Percentiles rank a stretch among this genome's conserved stretches.
These are phyloP conservation scores for Austropuccinia psidii DNA, from an alignment of 1,284 basidiomycete genomes.

Conservation along the genomic window DNA sequence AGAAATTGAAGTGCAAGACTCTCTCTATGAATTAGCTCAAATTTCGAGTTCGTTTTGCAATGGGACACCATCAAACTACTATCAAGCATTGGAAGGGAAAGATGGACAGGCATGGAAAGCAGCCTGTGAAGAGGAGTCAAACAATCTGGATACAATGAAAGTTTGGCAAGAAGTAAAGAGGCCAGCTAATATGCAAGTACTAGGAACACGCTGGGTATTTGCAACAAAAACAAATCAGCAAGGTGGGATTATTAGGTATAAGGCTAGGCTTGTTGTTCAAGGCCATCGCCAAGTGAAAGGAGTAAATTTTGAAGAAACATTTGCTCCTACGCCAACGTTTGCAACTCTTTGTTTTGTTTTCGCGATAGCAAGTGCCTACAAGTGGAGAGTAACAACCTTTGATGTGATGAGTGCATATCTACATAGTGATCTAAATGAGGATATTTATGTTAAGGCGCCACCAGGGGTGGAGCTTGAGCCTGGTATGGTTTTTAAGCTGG, in stretches of 20 bases:
- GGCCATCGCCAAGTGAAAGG: neutral
- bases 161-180: neutral
- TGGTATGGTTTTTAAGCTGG: neutral
- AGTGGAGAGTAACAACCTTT: neutral
- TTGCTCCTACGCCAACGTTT: neutral
- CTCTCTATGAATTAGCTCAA: too few relatives aligned
- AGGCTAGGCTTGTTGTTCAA: neutral
- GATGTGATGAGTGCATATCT: constrained; percentile 20
- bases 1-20: too few relatives aligned
- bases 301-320: neutral
- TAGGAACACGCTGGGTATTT: neutral
- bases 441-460: neutral
- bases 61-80: neutral
- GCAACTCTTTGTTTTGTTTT: neutral
- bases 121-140: neutral
- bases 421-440: constrained; percentile 9
- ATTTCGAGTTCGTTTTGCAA: too few relatives aligned
- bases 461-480: neutral
- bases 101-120: neutral
- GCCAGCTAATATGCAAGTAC: neutral
- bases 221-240: neutral
- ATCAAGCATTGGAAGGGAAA: neutral
- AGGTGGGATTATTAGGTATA: neutral
- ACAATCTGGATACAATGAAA: neutral
- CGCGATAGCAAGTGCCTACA: neutral